Conservation (phyloP, 1,284 basidiomycete genomes). For the Sanghuangporus baumii region DNA sequence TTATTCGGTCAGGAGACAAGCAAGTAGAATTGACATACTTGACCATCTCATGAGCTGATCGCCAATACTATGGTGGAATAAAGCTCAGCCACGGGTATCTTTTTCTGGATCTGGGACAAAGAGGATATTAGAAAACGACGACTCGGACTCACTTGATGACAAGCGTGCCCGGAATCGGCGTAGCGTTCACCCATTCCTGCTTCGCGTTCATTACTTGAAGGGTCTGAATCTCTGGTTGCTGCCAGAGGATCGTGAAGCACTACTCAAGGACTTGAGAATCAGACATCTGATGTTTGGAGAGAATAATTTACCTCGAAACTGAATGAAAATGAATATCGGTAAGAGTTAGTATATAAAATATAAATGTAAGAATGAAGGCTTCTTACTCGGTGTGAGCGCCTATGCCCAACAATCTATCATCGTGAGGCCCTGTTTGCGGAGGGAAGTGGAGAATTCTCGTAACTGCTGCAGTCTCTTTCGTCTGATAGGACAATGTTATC, state of each 20-base stretch:
- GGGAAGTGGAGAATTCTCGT: conserved; percentile 84
- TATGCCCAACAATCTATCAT: conserved; percentile 70
- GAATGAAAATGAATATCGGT: neutral
- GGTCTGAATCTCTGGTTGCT: conserved; percentile 33
- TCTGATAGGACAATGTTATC: conserved; percentile 22
- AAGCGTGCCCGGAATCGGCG: conserved; percentile 54
- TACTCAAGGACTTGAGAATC: conserved; percentile 23
- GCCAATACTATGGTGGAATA: conserved; percentile 49
- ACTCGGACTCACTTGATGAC: conserved; percentile 55
- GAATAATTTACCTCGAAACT: conserved; percentile 22
- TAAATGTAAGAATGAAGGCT: neutral
- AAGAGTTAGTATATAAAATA: neutral
- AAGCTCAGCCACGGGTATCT: neutral
- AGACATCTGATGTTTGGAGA: neutral
- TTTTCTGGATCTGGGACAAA: neutral
- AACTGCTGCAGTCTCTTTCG: conserved; percentile 45
- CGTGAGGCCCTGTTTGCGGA: conserved; percentile 55
- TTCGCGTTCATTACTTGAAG: conserved; percentile 64
- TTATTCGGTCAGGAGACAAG: neutral
- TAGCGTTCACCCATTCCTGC: conserved; percentile 60
- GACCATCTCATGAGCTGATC: conserved; percentile 87
- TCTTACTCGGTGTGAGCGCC: conserved; percentile 70
- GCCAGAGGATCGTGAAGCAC: conserved; percentile 82
- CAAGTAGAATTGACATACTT: conserved; percentile 43
- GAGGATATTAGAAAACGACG: neutral